phyloP scores from a whole-genome alignment of 176 grass and related monocot species.

The Calamus simplicifolius region DNA sequence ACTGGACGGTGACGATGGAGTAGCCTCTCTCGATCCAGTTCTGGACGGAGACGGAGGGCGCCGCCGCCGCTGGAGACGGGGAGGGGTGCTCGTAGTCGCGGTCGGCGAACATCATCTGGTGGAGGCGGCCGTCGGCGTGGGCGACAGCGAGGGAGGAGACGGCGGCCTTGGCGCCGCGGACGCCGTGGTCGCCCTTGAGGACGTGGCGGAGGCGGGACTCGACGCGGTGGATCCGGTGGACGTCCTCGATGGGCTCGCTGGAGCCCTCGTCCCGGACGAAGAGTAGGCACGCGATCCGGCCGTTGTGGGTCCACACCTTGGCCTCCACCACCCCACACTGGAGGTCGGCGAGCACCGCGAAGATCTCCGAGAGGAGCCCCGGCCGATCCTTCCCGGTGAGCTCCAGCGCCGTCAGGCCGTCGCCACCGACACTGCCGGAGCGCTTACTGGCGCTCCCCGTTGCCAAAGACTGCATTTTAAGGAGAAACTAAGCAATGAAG shows the following conservation, averaged over 20 bases:
- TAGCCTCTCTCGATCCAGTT: slow-evolving; percentile 14
- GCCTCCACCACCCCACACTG: slow-evolving; percentile 6
- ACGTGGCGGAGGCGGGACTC: slow-evolving; percentile 18
- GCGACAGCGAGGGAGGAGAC: not conserved
- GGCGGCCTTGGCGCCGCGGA: not conserved
- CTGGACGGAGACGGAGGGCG: not conserved
- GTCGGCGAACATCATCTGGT: slow-evolving; percentile 19
- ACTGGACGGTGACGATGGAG: slow-evolving; percentile 12
- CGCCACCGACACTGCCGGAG: not conserved
- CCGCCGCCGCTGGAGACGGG: not conserved
- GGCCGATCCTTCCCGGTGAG: slow-evolving; percentile 12
- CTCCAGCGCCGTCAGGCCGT: slow-evolving; percentile 3
- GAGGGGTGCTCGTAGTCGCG: not conserved
- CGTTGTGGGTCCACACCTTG: slow-evolving; percentile 15
- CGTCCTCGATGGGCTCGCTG: not conserved
- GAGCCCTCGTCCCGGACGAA: slow-evolving; percentile 3
- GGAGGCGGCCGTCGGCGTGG: slow-evolving; percentile 12
- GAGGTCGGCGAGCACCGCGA: slow-evolving; percentile 13
- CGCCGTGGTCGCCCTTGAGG: slow-evolving; percentile 7
- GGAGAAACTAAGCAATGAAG: not conserved
- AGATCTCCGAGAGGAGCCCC: slow-evolving; percentile 14
- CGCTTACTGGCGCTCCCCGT: not conserved
- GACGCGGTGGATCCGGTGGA: not conserved
- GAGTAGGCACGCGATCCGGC: slow-evolving; percentile 12
- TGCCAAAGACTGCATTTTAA: slow-evolving; percentile 7